Evolutionary conservation across 2,329 filamentous ascomycete genomes (phyloP).

Genomic region (Colletotrichum lindemuthianum): DNA sequence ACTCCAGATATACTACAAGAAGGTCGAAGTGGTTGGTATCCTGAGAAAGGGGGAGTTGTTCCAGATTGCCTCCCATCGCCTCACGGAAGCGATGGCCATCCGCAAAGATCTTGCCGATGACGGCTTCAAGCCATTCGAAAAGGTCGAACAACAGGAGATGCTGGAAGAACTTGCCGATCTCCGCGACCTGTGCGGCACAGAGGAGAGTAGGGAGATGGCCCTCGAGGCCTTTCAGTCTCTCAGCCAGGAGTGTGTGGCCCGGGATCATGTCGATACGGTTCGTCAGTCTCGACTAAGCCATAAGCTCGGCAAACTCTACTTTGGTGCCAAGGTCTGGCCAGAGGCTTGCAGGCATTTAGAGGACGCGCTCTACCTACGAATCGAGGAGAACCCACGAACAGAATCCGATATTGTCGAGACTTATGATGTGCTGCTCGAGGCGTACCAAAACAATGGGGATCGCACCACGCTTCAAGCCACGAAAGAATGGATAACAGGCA

Average conservation of each 20-base stretch:
- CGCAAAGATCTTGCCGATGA: background rate
- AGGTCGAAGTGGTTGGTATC: background rate
- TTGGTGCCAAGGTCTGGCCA: background rate
- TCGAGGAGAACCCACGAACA: background rate
- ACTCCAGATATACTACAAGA: background rate
- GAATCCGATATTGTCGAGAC: background rate
- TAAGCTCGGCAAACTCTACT: background rate
- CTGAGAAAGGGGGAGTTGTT: background rate
- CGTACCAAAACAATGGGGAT: background rate
- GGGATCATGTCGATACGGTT: background rate
- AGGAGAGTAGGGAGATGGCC: background rate
- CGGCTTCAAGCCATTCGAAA: background rate
- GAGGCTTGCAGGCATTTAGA: background rate
- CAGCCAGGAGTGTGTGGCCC: too few relatives aligned
- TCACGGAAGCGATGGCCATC: background rate
- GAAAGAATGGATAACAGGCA: background rate
- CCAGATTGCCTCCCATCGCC: background rate
- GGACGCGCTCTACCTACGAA: background rate
- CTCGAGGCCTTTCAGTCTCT: background rate
- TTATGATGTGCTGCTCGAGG: background rate
- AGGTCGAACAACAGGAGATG: constrained; percentile 5
- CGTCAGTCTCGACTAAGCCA: background rate
- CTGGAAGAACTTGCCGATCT: constrained; percentile 6
- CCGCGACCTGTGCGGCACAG: background rate
- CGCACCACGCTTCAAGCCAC: background rate